Base-by-base conservation (phyloP, 768 basidiomycete genomes). In the Leccinum rimulosum region DNA sequence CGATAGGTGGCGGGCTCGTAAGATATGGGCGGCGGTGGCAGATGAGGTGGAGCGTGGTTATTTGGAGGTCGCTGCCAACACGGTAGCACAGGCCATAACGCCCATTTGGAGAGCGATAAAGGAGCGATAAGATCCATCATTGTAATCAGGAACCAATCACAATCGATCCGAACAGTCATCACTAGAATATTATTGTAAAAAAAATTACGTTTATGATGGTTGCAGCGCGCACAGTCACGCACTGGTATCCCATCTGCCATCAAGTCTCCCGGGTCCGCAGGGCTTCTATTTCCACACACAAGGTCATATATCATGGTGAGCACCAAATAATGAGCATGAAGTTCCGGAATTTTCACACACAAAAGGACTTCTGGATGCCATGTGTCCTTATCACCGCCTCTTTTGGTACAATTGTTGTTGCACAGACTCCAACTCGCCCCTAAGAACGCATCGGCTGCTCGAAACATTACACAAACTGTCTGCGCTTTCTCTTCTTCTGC, bases 1-100 rank as follows among this genome's bases (percentile, higher is more conserved):
- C 2, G 91, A 93, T 70, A 76, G 88, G 60, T 94, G 89, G 91
- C 77, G 84, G 47, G 84, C 87, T 31, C 78, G 87, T 45, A 82
- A 82, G 30, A 73, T 92, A 36, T 77, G 89, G 67, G 76, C 76
- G 58, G 82, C 82, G 50, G 79, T 89, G 50, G 64, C 69, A 25
- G 85, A 89, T 59, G 84, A 85, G 51, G 73, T 78, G 50, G 81
- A 84, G 66, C 79, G 83, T 61, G 77, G 76, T 40, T 84, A 79
- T 63, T 72, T 87, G 63, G 88, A 86, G 70, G 87, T 90, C 55
- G 89, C 88, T 79, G 74, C 80, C 31, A 90, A 83, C 63, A 88
- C 83, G 25, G 88, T 89, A 2, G 83, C 87, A 4, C 89, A 91
- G 67, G 88, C 88, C 25, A 70, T 89, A 22, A 89, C 88, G 9